Conservation (phyloP, 2,329 filamentous ascomycete species). For the Fusarium aywerte region DNA sequence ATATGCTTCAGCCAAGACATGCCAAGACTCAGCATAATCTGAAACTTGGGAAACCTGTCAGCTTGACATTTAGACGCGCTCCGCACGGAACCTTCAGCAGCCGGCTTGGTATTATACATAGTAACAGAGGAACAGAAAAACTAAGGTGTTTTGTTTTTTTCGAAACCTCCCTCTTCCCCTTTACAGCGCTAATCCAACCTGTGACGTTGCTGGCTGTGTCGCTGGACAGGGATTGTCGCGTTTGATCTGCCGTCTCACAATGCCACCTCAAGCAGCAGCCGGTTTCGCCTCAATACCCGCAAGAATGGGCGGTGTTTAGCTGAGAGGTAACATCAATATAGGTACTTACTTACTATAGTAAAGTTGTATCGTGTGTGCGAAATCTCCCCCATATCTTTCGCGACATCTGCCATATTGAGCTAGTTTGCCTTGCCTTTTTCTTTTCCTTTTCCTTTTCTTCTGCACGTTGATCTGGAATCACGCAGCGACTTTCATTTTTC, state of each 20-base stretch:
- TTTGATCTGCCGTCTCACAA: slow-evolving; percentile 44
- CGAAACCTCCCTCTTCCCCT: not conserved
- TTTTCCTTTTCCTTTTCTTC: slow-evolving; percentile 1
- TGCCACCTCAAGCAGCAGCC: slow-evolving; percentile 33
- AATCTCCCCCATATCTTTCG: slow-evolving; percentile 22
- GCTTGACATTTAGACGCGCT: not conserved
- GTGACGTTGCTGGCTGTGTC: slow-evolving; percentile 3
- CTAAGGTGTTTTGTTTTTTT: not conserved
- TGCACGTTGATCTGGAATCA: slow-evolving; percentile 34
- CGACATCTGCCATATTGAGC: not conserved
- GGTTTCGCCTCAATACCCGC: slow-evolving; percentile 36
- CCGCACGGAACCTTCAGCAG: slow-evolving; percentile 18
- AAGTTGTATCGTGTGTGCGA: not conserved
- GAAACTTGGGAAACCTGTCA: slow-evolving; percentile 15
- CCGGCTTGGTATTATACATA: slow-evolving; percentile 23
- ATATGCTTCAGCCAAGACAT: not conserved
- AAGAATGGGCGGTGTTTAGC: slow-evolving; percentile 1
- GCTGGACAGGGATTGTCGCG: slow-evolving; percentile 12
- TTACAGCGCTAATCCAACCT: not conserved
- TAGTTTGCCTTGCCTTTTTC: not conserved
- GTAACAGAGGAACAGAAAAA: not conserved
- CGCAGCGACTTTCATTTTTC: slow-evolving; percentile 29
- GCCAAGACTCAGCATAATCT: not conserved
- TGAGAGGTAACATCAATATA: not conserved
- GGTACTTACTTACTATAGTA: not conserved